phyloP scores from a whole-genome alignment of 75 land plant genomes.

The Selaginella tamariscina region DNA sequence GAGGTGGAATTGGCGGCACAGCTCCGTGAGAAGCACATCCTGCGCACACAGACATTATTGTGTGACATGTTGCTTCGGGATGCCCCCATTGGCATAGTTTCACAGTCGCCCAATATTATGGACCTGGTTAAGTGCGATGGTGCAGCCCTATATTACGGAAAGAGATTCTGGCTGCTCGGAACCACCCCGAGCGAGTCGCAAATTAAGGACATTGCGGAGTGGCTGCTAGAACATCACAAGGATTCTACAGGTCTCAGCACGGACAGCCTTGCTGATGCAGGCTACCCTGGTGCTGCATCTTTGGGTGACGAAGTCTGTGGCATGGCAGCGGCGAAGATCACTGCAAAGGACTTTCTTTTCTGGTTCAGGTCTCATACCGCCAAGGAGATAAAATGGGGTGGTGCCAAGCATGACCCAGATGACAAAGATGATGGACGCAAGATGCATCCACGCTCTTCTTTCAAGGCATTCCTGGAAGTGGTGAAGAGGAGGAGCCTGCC shows the following conservation, averaged over 20 bases:
- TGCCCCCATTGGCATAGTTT: constrained; percentile 86
- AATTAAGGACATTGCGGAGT: constrained; percentile 74
- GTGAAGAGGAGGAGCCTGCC: constrained; percentile 87
- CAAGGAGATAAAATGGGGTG: constrained; percentile 97
- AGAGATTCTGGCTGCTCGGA: constrained; percentile 60
- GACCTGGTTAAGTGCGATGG: constrained; percentile 97
- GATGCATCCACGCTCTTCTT: constrained; percentile 95
- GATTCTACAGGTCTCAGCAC: constrained; percentile 97
- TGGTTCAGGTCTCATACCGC: constrained; percentile 99
- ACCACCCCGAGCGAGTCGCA: constrained; percentile 77
- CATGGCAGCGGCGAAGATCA: constrained; percentile 89
- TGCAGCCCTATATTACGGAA: constrained; percentile 75
- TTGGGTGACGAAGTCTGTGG: constrained; percentile 96
- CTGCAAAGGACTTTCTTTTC: constrained; percentile 71
- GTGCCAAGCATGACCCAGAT: constrained; percentile 89
- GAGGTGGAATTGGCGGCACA: constrained; percentile 82
- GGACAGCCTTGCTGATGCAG: constrained; percentile 90
- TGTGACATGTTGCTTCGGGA: constrained; percentile 97
- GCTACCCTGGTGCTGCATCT: constrained; percentile 74
- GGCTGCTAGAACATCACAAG: constrained; percentile 66
- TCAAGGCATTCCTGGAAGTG: constrained; percentile 91
- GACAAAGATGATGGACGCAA: constrained; percentile 89
- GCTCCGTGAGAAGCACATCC: constrained; percentile 67
- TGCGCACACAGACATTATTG: constrained; percentile 78
- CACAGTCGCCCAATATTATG: constrained; percentile 90